These are phyloP conservation scores for Colletotrichum sp. DNA, from an alignment of 2,329 filamentous ascomycete genomes.

Conservation along the genomic window DNA sequence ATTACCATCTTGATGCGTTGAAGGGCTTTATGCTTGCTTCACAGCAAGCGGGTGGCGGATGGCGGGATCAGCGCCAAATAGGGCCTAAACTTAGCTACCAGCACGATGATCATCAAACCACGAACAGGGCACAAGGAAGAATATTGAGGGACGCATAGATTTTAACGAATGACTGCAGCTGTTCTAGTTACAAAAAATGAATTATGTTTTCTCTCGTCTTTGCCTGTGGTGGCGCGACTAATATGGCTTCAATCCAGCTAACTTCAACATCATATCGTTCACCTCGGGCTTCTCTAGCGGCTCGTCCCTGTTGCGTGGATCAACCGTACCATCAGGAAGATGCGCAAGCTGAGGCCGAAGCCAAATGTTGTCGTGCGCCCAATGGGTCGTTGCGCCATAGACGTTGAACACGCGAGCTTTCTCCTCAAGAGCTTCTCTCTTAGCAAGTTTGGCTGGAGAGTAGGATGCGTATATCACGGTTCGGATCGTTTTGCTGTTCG, in stretches of 20 bases:
- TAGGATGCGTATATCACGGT: constrained; percentile 39
- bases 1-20: not conserved
- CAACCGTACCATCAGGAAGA: not conserved
- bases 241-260: not conserved
- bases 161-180: not conserved
- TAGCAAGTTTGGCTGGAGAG: constrained; percentile 38
- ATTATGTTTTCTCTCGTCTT: rapidly evolving
- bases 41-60: not conserved
- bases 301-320: not conserved
- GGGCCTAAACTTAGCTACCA: no score
- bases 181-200: rapidly evolving
- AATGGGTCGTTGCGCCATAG: not conserved
- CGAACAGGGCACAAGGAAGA: not conserved
- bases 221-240: not conserved
- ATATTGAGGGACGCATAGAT: not conserved
- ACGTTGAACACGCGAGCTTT: not conserved
- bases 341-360: not conserved
- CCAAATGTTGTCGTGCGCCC: not conserved
- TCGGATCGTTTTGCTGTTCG: constrained; percentile 32
- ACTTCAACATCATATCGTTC: not conserved
- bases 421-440: not conserved
- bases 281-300: not conserved
- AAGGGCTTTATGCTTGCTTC: not conserved
- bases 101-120: not conserved
- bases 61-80: not conserved